A percentile compares a stretch with the other conserved stretches of the same genome.
Evolutionary conservation across 495 filamentous ascomycete genomes (phyloP).

Genomic region (Chaetomium tenue): DNA sequence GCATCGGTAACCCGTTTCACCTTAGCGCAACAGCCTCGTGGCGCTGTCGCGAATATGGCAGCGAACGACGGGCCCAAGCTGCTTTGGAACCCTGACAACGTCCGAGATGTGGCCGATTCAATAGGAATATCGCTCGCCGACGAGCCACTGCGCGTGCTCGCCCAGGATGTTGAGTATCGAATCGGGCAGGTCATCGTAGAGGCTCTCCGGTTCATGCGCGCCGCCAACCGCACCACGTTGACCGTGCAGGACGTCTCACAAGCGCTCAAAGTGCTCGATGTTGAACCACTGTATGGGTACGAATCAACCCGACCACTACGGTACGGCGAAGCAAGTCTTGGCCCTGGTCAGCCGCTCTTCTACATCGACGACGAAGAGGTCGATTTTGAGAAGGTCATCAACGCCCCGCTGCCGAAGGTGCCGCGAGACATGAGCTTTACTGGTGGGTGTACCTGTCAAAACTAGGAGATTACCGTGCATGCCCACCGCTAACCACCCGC

Average conservation of each 20-base stretch:
- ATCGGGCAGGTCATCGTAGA: conserved; percentile 89
- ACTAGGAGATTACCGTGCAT: not conserved
- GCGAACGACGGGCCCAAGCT: conserved; percentile 39
- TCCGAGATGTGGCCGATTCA: conserved; percentile 91
- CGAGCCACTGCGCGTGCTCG: conserved; percentile 77
- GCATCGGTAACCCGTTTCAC: not conserved
- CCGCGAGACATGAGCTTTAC: conserved; percentile 91
- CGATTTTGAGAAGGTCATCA: conserved; percentile 98
- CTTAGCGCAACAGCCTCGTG: conserved; percentile 3
- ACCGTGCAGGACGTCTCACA: conserved; percentile 82
- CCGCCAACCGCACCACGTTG: conserved; percentile 75
- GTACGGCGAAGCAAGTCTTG: conserved; percentile 91
- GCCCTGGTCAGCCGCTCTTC: conserved; percentile 91
- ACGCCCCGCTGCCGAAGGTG: conserved; percentile 89
- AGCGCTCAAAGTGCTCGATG: conserved; percentile 79
- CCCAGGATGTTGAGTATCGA: conserved; percentile 92
- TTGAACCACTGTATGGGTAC: conserved; percentile 94
- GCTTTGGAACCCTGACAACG: conserved; percentile 95
- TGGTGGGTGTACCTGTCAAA: conserved; percentile 47
- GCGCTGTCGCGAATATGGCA: conserved; percentile 25
- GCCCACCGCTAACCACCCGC: conserved; percentile 15
- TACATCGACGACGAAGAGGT: conserved; percentile 99
- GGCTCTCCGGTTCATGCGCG: conserved; percentile 91
- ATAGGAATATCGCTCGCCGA: conserved; percentile 80
- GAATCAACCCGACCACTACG: conserved; percentile 80